Evolutionary conservation across 148 eudicot genomes (phyloP).

Genomic region (Salicornia ramosissima): DNA sequence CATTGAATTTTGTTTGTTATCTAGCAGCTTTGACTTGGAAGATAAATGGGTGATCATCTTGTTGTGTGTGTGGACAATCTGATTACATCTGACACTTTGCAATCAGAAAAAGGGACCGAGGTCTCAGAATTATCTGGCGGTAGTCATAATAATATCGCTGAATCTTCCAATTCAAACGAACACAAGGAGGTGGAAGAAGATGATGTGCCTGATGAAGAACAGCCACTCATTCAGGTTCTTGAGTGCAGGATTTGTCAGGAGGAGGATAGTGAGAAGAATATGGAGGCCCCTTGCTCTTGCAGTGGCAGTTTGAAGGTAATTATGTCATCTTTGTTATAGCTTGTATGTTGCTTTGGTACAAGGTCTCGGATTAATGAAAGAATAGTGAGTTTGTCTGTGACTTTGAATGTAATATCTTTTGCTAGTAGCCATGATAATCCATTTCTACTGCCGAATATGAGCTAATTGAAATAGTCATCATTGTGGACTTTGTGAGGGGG

Average conservation of each 20-base stretch:
- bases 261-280: slow-evolving; percentile 65
- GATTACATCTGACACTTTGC: slow-evolving; percentile 29
- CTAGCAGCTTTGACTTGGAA: slow-evolving; percentile 13
- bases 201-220: slow-evolving; percentile 45
- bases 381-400: background rate
- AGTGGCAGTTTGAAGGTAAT: slow-evolving; percentile 82
- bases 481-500: background rate
- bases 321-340: background rate
- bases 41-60: slow-evolving; percentile 57
- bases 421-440: background rate
- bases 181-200: slow-evolving; percentile 30
- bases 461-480: background rate
- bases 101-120: slow-evolving; percentile 35
- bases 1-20: slow-evolving; percentile 13
- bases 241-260: slow-evolving; percentile 95
- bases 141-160: slow-evolving; percentile 32
- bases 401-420: background rate
- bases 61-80: slow-evolving; percentile 56
- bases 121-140: slow-evolving; percentile 33
- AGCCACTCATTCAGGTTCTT: slow-evolving; percentile 54
- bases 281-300: slow-evolving; percentile 79
- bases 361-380: background rate
- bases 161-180: slow-evolving; percentile 35
- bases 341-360: background rate
- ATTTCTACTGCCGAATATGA: background rate